Conservation (phyloP, 768 basidiomycete genomes). For the Lactarius sanguifluus region DNA sequence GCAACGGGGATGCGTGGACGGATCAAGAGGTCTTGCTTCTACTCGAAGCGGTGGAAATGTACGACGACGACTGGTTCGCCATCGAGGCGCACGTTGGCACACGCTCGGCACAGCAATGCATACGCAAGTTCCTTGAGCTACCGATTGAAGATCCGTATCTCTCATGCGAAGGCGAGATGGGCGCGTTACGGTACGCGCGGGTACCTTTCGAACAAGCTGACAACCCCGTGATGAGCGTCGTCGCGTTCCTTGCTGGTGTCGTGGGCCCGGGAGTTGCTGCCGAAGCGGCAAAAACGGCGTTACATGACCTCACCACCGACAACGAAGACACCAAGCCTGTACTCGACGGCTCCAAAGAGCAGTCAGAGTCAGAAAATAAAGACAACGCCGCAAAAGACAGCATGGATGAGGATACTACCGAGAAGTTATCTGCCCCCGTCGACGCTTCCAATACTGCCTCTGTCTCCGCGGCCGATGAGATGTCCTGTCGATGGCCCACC, state of each 20-base stretch:
- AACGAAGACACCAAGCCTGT: constrained; percentile 34
- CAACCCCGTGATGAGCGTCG: constrained; percentile 98
- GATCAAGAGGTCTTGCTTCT: constrained; percentile 88
- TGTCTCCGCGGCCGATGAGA: constrained; percentile 37
- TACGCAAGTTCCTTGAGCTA: constrained; percentile 90
- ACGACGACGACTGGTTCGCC: constrained; percentile 93
- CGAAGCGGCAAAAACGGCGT: constrained; percentile 87
- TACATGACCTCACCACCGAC: constrained; percentile 75
- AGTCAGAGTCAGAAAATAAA: constrained; percentile 34
- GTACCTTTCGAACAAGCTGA: constrained; percentile 94
- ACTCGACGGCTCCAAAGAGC: constrained; percentile 36
- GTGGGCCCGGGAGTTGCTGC: constrained; percentile 89
- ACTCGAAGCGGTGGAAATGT: constrained; percentile 98
- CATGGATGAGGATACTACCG: constrained; percentile 30
- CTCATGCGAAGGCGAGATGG: constrained; percentile 71
- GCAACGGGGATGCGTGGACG: constrained; percentile 66
- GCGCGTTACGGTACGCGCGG: constrained; percentile 68
- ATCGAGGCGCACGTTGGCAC: constrained; percentile 94
- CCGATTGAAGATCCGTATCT: constrained; percentile 97
- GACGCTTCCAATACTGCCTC: constrained; percentile 28
- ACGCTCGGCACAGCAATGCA: constrained; percentile 89
- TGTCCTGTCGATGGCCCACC: constrained; percentile 49
- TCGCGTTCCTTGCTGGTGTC: constrained; percentile 93
- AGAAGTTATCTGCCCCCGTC: constrained; percentile 20
- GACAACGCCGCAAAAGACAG: constrained; percentile 42